phyloP scores from a whole-genome alignment of 1,139 yeast genomes.

The Citeromyces hawaiiensis region DNA sequence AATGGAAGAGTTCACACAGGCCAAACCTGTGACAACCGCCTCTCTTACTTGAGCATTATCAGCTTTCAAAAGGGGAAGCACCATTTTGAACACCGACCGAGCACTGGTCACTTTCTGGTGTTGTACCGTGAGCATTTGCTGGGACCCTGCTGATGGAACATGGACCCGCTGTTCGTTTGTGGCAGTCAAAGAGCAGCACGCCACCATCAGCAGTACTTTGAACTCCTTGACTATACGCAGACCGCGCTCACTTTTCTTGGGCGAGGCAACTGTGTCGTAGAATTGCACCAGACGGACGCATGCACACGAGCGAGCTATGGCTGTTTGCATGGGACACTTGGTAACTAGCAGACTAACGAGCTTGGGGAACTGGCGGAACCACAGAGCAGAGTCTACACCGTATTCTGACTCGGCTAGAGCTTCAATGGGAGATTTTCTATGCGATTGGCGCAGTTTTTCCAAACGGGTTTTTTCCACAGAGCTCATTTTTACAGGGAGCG shows the following conservation, averaged over 20 bases:
- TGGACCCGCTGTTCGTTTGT: slow-evolving; percentile 73
- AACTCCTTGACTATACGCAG: slow-evolving; percentile 19
- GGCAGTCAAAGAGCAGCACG: slow-evolving; percentile 83
- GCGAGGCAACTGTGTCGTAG: slow-evolving; percentile 58
- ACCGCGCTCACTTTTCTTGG: slow-evolving; percentile 1
- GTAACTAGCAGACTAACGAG: slow-evolving; percentile 63
- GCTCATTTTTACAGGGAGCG: slow-evolving; percentile 32
- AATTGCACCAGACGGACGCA: slow-evolving; percentile 82
- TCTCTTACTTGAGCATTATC: slow-evolving; percentile 66
- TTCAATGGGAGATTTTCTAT: slow-evolving; percentile 47
- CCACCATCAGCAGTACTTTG: slow-evolving; percentile 70
- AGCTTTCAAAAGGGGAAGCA: slow-evolving; percentile 65
- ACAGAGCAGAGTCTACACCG: slow-evolving; percentile 89
- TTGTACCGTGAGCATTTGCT: slow-evolving; percentile 68
- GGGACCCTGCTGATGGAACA: slow-evolving; percentile 54
- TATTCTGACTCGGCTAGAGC: slow-evolving; percentile 81
- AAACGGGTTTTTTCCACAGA: slow-evolving; percentile 72
- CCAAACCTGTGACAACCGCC: slow-evolving; percentile 75
- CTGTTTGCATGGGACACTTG: slow-evolving; percentile 86
- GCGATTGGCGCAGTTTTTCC: slow-evolving; percentile 44
- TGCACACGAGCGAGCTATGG: slow-evolving; percentile 84
- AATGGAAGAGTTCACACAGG: slow-evolving; percentile 83
- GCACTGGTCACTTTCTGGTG: slow-evolving; percentile 92
- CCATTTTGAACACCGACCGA: slow-evolving; percentile 78
- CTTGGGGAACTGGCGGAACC: slow-evolving; percentile 83